Base-by-base conservation (phyloP, 371 early-diverging fungal species). In the Lichtheimia hyalospora region DNA sequence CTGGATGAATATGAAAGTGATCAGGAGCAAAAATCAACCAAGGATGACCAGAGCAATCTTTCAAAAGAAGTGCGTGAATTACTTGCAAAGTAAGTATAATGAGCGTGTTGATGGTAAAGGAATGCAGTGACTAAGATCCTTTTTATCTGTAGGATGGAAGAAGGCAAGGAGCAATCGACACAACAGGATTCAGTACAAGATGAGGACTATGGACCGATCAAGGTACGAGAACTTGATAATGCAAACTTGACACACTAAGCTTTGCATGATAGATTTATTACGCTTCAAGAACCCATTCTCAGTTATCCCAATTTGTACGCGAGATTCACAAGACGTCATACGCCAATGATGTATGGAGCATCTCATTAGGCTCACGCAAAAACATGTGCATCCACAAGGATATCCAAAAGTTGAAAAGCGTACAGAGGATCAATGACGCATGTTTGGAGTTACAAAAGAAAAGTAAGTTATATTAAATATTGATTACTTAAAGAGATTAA, bases 241-340 rank as follows among this genome's bases (percentile, higher is more conserved):
- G 42, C 21, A 14, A 21, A 7, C 25, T n/a, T 51, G 15, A 51
- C 21, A 51, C 21, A 43, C 5, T 21, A 24, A 40, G n/a, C 21
- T 14, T 16, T 49, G 8, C 15, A n/a, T 24, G 8, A 40, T 69
- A 89, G 81, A 87, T 94, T 12, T 85, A 83, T 62, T 94, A 92
- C 66, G 87, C 89, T 21, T 94, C 94, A 12, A 83, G 94, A 52
- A 94, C 97, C 15, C 98, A 98, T 71, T 96, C 96, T 4, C 99
- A 99, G 71, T 71, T 98, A 8, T 78, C 88, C 13, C 99, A 99
- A 63, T 92, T 98, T 62, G 80, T 97, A 0, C 74, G 82, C 49
- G 96, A 98, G 70, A 63, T 97, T 2, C 82, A 86, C 65, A 94
- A 90, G 64, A 96, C 98, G 3, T 62, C 60, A 5, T 93, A 91